Conservation (phyloP, 2,329 filamentous ascomycete genomes). For the Phaeosphaeriaceae sp. region DNA sequence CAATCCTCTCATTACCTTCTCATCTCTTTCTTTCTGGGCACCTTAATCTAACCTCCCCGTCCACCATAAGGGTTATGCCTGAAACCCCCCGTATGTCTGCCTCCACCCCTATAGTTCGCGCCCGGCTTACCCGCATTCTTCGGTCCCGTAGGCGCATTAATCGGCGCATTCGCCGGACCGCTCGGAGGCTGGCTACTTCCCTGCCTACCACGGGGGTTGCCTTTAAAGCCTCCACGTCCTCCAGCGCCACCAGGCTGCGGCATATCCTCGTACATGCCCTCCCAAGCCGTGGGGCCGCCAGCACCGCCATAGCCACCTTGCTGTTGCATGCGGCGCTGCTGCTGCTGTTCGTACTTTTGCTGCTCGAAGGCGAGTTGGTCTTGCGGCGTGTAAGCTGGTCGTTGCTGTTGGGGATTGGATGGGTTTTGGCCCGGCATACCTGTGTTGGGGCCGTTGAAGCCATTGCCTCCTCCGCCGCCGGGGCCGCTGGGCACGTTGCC, state of each 20-base stretch:
- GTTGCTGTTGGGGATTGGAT: slow-evolving; percentile 14
- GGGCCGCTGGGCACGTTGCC: not conserved
- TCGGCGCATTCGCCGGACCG: slow-evolving; percentile 60
- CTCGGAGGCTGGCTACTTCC: slow-evolving; percentile 50
- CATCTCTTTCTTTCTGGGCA: not conserved
- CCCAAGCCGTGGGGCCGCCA: slow-evolving; percentile 84
- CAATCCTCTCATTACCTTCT: not conserved
- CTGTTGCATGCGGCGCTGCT: slow-evolving; percentile 62
- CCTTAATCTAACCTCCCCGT: slow-evolving; percentile 13
- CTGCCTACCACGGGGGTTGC: slow-evolving; percentile 23
- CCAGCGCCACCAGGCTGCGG: slow-evolving; percentile 74
- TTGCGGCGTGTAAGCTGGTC: slow-evolving; percentile 69
- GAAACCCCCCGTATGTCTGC: slow-evolving; percentile 48
- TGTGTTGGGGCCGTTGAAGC: slow-evolving; percentile 39
- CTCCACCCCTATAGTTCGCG: slow-evolving; percentile 91
- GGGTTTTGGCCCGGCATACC: slow-evolving; percentile 28
- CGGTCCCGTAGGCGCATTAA: slow-evolving; percentile 90
- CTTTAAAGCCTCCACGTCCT: slow-evolving; percentile 45
- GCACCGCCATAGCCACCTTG: slow-evolving; percentile 55
- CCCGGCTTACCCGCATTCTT: slow-evolving; percentile 93
- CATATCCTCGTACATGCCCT: slow-evolving; percentile 97
- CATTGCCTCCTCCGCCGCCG: slow-evolving; percentile 58
- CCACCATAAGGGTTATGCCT: slow-evolving; percentile 44
- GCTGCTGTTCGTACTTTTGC: slow-evolving; percentile 77
- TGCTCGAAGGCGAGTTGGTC: slow-evolving; percentile 79